Base-by-base conservation (phyloP, 2,329 filamentous ascomycete genomes). In the Fusarium miscanthi region DNA sequence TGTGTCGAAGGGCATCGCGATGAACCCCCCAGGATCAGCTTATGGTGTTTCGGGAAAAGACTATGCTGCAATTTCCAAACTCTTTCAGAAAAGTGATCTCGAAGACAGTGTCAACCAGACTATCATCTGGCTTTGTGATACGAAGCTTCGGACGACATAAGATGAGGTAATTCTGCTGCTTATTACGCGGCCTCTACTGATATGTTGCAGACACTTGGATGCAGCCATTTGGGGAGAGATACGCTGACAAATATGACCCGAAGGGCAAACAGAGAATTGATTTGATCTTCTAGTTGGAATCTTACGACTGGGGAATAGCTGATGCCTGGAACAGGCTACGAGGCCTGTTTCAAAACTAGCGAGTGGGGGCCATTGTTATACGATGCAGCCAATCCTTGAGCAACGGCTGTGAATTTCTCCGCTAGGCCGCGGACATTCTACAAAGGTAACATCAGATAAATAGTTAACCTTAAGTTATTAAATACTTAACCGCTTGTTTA, bases 161-260 rank as follows among this genome's bases (percentile, higher is more conserved):
- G 64, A 60, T 69, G 5, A 40, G 56, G 56, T 52, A 12, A 19
- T 33, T 10, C 9, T 25, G 23, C 12, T 17, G 37, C 51, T 21
- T n/a, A 54, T 31, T 35, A 11, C 51, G 37, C 19, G 25, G 19
- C 25, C 14, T 27, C n/a, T 46, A 41, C 43, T 61, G 12, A 51
- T 21, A 2, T 27, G 2, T 3, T 45, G 21, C 53, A 49, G 57
- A 59, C 8, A 71, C 59, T 17, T 69, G 63, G 67, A 59, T 71
- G 46, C 52, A 71, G 19, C 68, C 63, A 31, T 72, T 59, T 25
- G 67, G 69, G 9, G 66, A 72, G 6, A 57, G 23, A n/a, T 63
- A 64, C 38, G 51, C 70, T 19, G 8, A 19, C 2, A 40, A 45
- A 21, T 70, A 70, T 31, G 13, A 37, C 21, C 8, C 59, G 2